Evolutionary conservation across 345 rosid species (phyloP), one percentile per base, ranked within the genome.

Genomic region (Syzygium aqueum): DNA sequence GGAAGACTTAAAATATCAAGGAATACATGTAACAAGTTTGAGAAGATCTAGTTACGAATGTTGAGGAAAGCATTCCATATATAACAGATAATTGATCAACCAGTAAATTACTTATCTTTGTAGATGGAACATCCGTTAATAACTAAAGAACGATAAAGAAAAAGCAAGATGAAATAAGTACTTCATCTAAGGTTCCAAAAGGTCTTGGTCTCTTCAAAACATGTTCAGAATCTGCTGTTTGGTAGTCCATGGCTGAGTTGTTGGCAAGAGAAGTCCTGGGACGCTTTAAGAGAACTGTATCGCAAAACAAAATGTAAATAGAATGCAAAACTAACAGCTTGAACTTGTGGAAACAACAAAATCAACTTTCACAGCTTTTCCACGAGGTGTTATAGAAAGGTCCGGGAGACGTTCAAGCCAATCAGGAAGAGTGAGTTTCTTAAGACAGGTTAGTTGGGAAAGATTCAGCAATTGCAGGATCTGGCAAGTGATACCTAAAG

Each of bases 161-260:
- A 51, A 57, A 27, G 49, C 19, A 21, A n/a, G 51, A 13, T 54
- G 82, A 43, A 54, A 51, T 85, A 8, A 90, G 52, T 65, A 90
- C 93, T 89, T 90, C 92, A 65, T 92, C 86, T 30, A 86, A 85
- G 54, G 88, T 85, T 56, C 91, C 91, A 87, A 90, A 88, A 23
- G 88, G 85, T 87, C 84, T 90, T 65, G 87, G 13, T 88, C 91
- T 89, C 88, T 92, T 92, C 84, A 87, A 51, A 33, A 86, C 73
- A 67, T 86, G 88, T 53, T 91, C 91, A 84, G 87, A 88, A 67
- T 91, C 91, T 63, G 85, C 80, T 61, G 86, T 84, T 53, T 87
- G 92, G 84, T 85, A 89, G 86, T 89, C 92, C 87, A 90, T 54
- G 67, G 89, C 87, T 53, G 80, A 87, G 85, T 77, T 89, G 83